These are phyloP conservation scores for Discostella pseudostelligera DNA, from an alignment of 108 stramenopile genomes.

Conservation along the genomic window DNA sequence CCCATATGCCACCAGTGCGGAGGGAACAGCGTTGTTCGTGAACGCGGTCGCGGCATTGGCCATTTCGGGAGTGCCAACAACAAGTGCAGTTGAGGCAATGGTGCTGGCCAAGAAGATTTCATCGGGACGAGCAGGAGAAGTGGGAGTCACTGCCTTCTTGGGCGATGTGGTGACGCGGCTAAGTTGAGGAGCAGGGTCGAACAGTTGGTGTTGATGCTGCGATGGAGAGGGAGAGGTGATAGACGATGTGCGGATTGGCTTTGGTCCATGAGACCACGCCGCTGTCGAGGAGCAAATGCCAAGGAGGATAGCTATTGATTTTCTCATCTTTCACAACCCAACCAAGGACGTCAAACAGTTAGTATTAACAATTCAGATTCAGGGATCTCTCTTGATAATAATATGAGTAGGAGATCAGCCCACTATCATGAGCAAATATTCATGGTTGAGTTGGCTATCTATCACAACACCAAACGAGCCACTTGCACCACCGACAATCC, in stretches of 20 bases:
- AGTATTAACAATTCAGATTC: too few species aligned
- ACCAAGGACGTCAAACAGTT: too few species aligned
- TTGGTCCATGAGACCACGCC: constrained; percentile 38
- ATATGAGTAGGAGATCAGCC: too few species aligned
- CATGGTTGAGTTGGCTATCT: too few species aligned
- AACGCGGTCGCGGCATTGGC: constrained; percentile 54
- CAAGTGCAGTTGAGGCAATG: constrained; percentile 7
- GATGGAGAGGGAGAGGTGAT: constrained; percentile 2
- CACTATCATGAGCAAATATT: too few species aligned
- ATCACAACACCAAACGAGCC: too few species aligned
- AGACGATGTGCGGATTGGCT: constrained; percentile 2
- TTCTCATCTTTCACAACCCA: constrained; percentile 5
- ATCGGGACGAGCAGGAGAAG: constrained; percentile 8
- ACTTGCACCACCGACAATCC: too few species aligned
- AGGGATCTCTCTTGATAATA: too few species aligned
- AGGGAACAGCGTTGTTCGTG: constrained; percentile 43
- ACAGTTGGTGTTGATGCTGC: constrained; percentile 11
- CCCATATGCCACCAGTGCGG: constrained; percentile 72
- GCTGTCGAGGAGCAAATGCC: constrained; percentile 10
- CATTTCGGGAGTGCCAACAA: constrained; percentile 20
- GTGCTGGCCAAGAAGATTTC: constrained; percentile 21
- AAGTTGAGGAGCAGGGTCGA: constrained; percentile 9
- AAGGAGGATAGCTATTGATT: constrained; percentile 14
- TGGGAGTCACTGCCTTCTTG: background rate
- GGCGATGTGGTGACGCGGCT: background rate